phyloP scores from a whole-genome alignment of 306 rosid species.

The Prunus kanzakura region DNA sequence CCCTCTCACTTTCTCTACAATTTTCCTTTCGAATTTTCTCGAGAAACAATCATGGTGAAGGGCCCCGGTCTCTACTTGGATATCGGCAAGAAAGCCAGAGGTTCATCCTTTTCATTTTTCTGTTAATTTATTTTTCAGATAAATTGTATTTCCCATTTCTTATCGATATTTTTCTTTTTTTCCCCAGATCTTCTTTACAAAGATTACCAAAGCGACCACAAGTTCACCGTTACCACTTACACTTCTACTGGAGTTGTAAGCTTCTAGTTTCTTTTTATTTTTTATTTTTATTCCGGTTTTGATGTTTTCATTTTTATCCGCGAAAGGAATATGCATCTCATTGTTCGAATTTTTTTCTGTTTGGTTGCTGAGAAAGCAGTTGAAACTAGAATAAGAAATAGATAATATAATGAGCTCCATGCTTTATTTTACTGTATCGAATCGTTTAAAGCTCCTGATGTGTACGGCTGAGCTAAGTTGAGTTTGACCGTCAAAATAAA shows the following conservation, averaged over 20 bases:
- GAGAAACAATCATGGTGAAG: conserved; percentile 64
- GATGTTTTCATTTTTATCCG: neutral
- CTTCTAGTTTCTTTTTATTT: neutral
- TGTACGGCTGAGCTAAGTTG: neutral
- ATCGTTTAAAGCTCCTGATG: neutral
- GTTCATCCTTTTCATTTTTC: conserved; percentile 22
- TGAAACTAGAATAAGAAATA: neutral
- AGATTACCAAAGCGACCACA: conserved; percentile 95
- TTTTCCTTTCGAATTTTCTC: conserved; percentile 28
- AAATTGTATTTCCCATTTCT: neutral
- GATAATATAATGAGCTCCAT: neutral
- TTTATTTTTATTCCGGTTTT: neutral
- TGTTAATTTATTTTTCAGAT: neutral
- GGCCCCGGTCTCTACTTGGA: conserved; percentile 95
- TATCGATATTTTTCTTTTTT: neutral
- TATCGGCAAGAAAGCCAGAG: conserved; percentile 90
- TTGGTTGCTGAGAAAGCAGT: conserved; percentile 15
- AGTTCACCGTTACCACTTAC: conserved; percentile 76
- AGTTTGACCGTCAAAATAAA: neutral
- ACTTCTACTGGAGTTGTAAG: conserved; percentile 75
- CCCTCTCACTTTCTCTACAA: conserved; percentile 15
- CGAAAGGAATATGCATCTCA: neutral
- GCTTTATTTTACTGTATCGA: neutral
- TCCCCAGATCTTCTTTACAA: conserved; percentile 74
- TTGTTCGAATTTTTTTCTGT: neutral